Base-by-base conservation (phyloP, 345 rosid genomes). In the Eucalyptus sideroxylon region DNA sequence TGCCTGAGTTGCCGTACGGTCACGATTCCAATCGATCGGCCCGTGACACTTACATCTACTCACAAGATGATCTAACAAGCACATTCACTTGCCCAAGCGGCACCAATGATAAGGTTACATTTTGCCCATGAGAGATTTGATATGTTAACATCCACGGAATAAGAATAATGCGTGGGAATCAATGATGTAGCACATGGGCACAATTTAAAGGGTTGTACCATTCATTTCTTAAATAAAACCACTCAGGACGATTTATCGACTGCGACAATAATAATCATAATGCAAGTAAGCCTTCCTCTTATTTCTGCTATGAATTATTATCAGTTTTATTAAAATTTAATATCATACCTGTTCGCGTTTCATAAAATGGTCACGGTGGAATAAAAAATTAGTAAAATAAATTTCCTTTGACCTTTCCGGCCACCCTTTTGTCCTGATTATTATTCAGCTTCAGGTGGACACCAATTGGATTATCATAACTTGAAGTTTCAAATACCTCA, bases 41-140 rank as follows among this genome's bases (percentile, higher is more conserved):
- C 47, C 0, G 1, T 45, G 11, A 45, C 47, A 2, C 47, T 45
- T 45, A 45, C 49, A 45, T 45, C 4, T 45, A 45, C 60, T 92
- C 91, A 31, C 88, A 86, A 77, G 91, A 89, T 37, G 92, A 91
- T 37, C 91, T 1, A 90, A 90, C 69, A 56, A 21, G 60, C 3
- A 50, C 53, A 50, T 92, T 92, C 81, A 91, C 93, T 24, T 91
- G 93, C 40, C 92, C 91, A 50, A 85, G 87, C 0, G 89, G 92
- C 4, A 90, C 92, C 31, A 91, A 90, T 37, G 88, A 80, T 44
- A 89, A 88, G 86, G 93, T 92, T 27, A 83, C 89, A 21, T 92
- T 92, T 86, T 89, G 89, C 83, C 47, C 10, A 1, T 9, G 10
- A 44, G 47, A 24, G 11, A 55, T 55, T 55, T 55, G 53, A 50